Conservation (phyloP, 2,329 filamentous ascomycete species). For the Purpureocillium lavendulum region DNA sequence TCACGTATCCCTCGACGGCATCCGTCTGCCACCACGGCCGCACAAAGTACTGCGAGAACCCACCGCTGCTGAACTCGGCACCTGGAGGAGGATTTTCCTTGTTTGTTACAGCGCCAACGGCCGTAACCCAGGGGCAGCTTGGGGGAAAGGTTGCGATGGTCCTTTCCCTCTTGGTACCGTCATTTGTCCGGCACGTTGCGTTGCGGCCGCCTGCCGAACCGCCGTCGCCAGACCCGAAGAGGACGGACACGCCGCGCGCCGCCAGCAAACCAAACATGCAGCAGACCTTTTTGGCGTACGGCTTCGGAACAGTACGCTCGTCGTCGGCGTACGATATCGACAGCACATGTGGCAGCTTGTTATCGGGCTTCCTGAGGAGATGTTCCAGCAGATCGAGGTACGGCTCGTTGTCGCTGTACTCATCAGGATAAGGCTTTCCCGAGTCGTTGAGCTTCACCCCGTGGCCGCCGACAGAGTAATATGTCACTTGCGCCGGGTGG, state of each 20-base stretch:
- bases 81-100: constrained; percentile 27
- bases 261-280: constrained; percentile 44
- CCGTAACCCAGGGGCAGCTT: constrained; percentile 60
- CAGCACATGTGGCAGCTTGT: constrained; percentile 44
- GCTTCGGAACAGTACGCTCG: constrained; percentile 42
- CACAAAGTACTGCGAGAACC: constrained; percentile 43
- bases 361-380: constrained; percentile 34
- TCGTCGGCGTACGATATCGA: constrained; percentile 52
- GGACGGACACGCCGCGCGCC: constrained; percentile 40
- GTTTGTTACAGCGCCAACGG: constrained; percentile 50
- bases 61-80: constrained; percentile 39
- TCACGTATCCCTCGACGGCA: constrained; percentile 31
- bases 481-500: constrained; percentile 34
- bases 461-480: constrained; percentile 36
- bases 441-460: constrained; percentile 29
- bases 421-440: constrained; percentile 22
- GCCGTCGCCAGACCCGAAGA: constrained; percentile 44
- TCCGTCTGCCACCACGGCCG: constrained; percentile 36
- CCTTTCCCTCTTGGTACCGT: constrained; percentile 44
- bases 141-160: constrained; percentile 57
- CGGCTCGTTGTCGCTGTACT: constrained; percentile 41
- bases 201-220: constrained; percentile 33
- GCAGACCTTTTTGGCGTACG: constrained; percentile 45
- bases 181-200: constrained; percentile 49
- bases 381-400: constrained; percentile 46